Conservation (phyloP, 2,329 filamentous ascomycete genomes). For the Pseudogymnoascus sp. region DNA sequence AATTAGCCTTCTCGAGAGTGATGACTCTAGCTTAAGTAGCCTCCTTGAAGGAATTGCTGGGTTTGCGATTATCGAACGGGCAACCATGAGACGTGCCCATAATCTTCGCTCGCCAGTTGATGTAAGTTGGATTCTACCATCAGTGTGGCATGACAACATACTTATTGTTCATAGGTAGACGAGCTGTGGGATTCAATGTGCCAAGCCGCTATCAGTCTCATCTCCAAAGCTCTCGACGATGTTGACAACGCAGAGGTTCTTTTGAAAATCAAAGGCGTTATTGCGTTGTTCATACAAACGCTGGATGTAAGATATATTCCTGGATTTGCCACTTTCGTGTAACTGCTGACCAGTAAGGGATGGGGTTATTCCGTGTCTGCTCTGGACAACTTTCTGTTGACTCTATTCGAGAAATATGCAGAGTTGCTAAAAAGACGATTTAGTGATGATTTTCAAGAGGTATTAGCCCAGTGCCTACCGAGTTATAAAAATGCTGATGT, state of each 20-base stretch:
- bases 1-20: slow-evolving; percentile 72
- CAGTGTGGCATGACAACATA: not conserved
- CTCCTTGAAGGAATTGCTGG: slow-evolving; percentile 89
- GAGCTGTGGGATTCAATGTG: slow-evolving; percentile 99
- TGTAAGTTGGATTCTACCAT: slow-evolving; percentile 41
- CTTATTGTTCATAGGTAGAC: slow-evolving; percentile 58
- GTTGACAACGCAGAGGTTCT: slow-evolving; percentile 85
- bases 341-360: slow-evolving; percentile 44
- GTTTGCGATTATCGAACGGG: slow-evolving; percentile 93
- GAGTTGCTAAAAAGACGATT: slow-evolving; percentile 85
- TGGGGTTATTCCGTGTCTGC: slow-evolving; percentile 82
- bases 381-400: slow-evolving; percentile 79
- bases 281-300: slow-evolving; percentile 92
- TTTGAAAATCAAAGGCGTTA: slow-evolving; percentile 88
- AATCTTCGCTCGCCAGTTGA: slow-evolving; percentile 77
- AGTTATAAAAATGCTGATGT: slow-evolving; percentile 13
- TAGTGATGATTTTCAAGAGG: slow-evolving; percentile 92
- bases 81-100: slow-evolving; percentile 80
- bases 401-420: slow-evolving; percentile 87
- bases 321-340: not conserved
- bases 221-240: slow-evolving; percentile 67
- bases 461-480: slow-evolving; percentile 27
- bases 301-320: slow-evolving; percentile 67
- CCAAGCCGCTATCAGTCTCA: slow-evolving; percentile 73
- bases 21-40: slow-evolving; percentile 79